Evolutionary conservation across 1,139 yeast species (phyloP), one percentile per base, ranked within the genome.

Genomic region (Tardiomyces blankii): DNA sequence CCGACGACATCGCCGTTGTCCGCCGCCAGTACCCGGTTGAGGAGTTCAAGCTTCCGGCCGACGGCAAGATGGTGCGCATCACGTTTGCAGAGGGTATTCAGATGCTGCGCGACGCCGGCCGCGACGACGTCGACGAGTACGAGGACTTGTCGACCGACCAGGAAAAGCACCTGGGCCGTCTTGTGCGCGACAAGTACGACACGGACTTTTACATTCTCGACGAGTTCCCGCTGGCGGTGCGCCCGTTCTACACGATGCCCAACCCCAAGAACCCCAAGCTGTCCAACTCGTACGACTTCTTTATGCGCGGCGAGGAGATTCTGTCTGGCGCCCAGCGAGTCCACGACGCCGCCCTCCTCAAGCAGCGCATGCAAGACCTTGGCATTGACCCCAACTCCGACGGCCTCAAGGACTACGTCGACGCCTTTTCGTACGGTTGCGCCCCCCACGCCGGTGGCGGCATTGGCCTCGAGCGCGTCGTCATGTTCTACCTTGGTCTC

Each of bases 371-470:
- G 82, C 72, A 66, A 46, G 82, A 73, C 42, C 95, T 84, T 60
- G 97, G 78, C 42, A 80, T 93, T 48, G 86, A 86, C 63, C 87
- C 95, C 51, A 69, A 69, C 47, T 76, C 76, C 52, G 84, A 88
- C 32, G 97, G 97, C 53, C 72, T 89, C 61, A 74, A 75, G 62
- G 97, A 93, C 64, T 91, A 93, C 67, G 82, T 87, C 51, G 89
- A 89, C 54, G 94, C 96, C 18, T 91, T 93, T 73, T 72, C 77
- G 42, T 89, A 83, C 64, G 99, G 97, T 18, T 91, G 96, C 74
- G 82, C 96, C 54, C 98, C 99, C 44, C 99, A 91, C 60, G 99
- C 96, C 23, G 99, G 99, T 66, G 99, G 98, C 71, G 99, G 99
- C 69, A 91, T 91, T 65, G 99, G 99, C 59, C 73, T 91, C 56